phyloP scores from a whole-genome alignment of 2,329 filamentous ascomycete genomes.

The Claviceps fusiformis region DNA sequence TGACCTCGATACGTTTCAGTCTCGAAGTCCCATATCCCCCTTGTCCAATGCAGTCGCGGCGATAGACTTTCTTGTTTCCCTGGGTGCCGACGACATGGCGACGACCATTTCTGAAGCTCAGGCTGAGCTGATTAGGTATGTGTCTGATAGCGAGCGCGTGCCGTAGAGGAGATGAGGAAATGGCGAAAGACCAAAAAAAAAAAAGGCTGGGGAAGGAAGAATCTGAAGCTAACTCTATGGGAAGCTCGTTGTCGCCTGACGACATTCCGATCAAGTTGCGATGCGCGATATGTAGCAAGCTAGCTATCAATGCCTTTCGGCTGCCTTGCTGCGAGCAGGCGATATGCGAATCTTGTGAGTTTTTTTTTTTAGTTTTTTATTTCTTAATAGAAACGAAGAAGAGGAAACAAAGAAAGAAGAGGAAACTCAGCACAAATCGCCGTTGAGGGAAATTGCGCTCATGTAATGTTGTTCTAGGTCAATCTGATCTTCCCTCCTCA shows the following conservation, averaged over 20 bases:
- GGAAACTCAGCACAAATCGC: background rate
- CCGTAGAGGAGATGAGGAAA: background rate
- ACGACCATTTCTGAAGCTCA: slow-evolving; percentile 33
- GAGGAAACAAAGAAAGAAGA: too few species aligned
- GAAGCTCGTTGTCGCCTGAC: slow-evolving; percentile 61
- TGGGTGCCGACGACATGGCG: slow-evolving; percentile 19
- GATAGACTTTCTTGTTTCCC: slow-evolving; percentile 5
- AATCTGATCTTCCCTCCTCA: slow-evolving; percentile 58
- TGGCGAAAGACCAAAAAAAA: background rate
- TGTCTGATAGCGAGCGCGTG: background rate
- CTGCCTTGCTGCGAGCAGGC: slow-evolving; percentile 90
- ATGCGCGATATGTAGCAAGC: slow-evolving; percentile 83
- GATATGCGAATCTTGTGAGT: slow-evolving; percentile 74
- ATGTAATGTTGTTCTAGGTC: slow-evolving; percentile 39
- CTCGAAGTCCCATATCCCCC: background rate
- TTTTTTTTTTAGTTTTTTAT: background rate
- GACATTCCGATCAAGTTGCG: slow-evolving; percentile 93
- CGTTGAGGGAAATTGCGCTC: background rate
- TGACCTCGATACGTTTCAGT: background rate
- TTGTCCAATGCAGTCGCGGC: slow-evolving; percentile 6
- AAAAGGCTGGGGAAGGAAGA: background rate
- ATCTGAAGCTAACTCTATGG: slow-evolving; percentile 7
- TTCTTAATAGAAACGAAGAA: too few species aligned
- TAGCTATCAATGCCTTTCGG: slow-evolving; percentile 82
- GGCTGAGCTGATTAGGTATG: slow-evolving; percentile 45